A percentile compares a stretch with the other conserved stretches of the same genome.
Evolutionary conservation across 129 eudicot species (phyloP).

Genomic region (Chrysanthemum lavandulifolium): DNA sequence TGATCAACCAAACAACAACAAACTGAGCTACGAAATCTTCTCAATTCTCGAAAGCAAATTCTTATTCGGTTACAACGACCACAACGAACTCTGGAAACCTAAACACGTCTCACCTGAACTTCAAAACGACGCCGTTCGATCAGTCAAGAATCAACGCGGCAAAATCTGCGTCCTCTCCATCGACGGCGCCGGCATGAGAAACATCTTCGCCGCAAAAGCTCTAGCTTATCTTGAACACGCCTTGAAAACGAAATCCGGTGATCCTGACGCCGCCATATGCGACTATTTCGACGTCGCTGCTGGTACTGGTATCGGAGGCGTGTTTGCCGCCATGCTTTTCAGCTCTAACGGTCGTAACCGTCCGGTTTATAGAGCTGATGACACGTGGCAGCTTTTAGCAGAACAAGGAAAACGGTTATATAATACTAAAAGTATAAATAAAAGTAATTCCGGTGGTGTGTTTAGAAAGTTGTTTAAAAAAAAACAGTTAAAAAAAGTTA

Average conservation of each 20-base stretch:
- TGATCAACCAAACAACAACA: slow-evolving; percentile 70
- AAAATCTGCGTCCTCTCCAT: slow-evolving; percentile 72
- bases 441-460: slow-evolving; percentile 27
- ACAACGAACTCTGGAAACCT: slow-evolving; percentile 54
- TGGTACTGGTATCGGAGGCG: slow-evolving; percentile 87
- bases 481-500: slow-evolving; percentile 23
- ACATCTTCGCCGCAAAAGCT: slow-evolving; percentile 67
- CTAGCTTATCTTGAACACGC: slow-evolving; percentile 68
- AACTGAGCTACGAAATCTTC: slow-evolving; percentile 91
- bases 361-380: slow-evolving; percentile 79
- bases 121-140: slow-evolving; percentile 28
- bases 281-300: slow-evolving; percentile 89
- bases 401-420: slow-evolving; percentile 63
- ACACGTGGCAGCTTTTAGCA: slow-evolving; percentile 76
- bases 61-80: slow-evolving; percentile 70
- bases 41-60: slow-evolving; percentile 85
- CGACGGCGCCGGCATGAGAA: slow-evolving; percentile 94
- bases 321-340: slow-evolving; percentile 87
- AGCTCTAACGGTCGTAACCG: slow-evolving; percentile 45
- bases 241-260: slow-evolving; percentile 61
- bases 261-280: slow-evolving; percentile 76
- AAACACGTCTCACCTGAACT: too few species aligned
- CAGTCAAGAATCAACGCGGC: slow-evolving; percentile 71
- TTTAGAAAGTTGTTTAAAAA: slow-evolving; percentile 32
- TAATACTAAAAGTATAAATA: too few species aligned